Evolutionary conservation across 768 basidiomycete genomes (phyloP).

Genomic region (Pulveroboletus sp.): DNA sequence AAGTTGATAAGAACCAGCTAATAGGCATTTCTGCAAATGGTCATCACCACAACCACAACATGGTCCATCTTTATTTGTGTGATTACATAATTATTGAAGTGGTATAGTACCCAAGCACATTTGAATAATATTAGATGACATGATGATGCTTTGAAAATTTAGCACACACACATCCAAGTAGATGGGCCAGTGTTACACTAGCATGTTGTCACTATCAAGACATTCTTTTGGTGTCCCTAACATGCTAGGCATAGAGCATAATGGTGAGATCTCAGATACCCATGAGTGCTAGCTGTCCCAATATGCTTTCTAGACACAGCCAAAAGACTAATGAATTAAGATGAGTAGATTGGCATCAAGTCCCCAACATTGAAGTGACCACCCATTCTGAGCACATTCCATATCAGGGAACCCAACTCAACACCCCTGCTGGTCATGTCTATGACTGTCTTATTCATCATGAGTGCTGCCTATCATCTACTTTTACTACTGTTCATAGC

Average conservation of each 20-base stretch:
- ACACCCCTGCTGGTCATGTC: conserved; percentile 85
- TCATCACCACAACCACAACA: neutral
- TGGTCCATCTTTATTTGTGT: neutral
- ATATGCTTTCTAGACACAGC: conserved; percentile 43
- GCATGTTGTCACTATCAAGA: conserved; percentile 33
- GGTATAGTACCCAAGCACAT: neutral
- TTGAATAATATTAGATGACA: conserved; percentile 7
- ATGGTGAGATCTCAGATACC: conserved; percentile 19
- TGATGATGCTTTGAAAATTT: conserved; percentile 17
- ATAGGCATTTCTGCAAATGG: conserved; percentile 25
- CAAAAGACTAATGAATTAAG: conserved; percentile 34
- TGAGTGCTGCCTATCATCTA: conserved; percentile 37
- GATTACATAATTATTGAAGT: conserved; percentile 18
- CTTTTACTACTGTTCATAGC: conserved; percentile 4
- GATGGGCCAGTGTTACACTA: conserved; percentile 2
- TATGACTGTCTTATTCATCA: conserved; percentile 91
- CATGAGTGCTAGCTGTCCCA: conserved; percentile 36
- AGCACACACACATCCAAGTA: conserved; percentile 8
- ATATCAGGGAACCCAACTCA: conserved; percentile 58
- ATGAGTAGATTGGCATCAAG: conserved; percentile 24
- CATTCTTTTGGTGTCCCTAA: conserved; percentile 53
- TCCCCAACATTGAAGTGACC: conserved; percentile 47
- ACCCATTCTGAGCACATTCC: conserved; percentile 75
- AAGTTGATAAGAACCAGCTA: neutral
- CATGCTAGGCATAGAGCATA: conserved; percentile 26